These are phyloP conservation scores for Tetratostichococcus sp. DNA, from an alignment of 139 green algal species.

Conservation along the genomic window DNA sequence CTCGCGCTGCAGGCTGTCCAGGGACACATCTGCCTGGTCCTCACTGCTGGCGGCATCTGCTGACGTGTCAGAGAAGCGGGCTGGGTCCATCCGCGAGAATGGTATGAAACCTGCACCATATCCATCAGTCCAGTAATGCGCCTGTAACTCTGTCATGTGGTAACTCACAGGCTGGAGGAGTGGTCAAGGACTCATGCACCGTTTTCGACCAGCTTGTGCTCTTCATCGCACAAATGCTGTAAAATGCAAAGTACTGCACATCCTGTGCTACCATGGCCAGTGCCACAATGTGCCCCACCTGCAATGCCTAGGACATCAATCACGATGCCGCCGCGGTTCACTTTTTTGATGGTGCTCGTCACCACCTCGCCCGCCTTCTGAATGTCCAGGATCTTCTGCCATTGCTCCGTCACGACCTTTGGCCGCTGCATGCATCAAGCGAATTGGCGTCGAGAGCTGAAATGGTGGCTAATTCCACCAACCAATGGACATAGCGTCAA, in stretches of 20 bases:
- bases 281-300: too few relatives aligned
- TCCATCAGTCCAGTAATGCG: too few relatives aligned
- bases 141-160: too few relatives aligned
- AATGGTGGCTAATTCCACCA: too few relatives aligned
- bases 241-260: too few relatives aligned
- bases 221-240: too few relatives aligned
- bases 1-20: background rate
- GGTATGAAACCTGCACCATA: constrained; percentile 31
- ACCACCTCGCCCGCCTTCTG: background rate
- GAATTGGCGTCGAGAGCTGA: too few relatives aligned
- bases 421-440: background rate
- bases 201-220: too few relatives aligned
- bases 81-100: constrained; percentile 38
- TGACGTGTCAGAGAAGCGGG: constrained; percentile 4
- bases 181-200: too few relatives aligned
- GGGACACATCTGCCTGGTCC: background rate
- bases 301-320: background rate
- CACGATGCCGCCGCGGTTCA: background rate
- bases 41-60: background rate
- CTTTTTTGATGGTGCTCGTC: background rate
- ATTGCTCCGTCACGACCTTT: background rate
- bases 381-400: background rate
- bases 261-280: too few relatives aligned
- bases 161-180: too few relatives aligned
- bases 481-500: too few relatives aligned